Base-by-base conservation (phyloP, 192 early-diverging fungal species). In the Backusella circina region DNA sequence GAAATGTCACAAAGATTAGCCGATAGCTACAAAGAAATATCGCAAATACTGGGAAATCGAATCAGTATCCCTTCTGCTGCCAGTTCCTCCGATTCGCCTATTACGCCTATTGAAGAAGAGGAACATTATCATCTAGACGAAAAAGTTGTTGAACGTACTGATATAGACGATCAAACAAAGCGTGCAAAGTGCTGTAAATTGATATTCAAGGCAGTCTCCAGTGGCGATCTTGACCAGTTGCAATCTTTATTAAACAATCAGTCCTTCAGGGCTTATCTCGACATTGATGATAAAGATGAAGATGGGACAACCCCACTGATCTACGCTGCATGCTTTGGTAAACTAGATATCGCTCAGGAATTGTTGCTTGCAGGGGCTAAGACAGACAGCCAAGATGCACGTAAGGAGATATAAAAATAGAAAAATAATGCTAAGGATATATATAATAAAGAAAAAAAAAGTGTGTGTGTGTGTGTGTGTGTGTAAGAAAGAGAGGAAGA, bases 281-380 rank as follows among this genome's bases (percentile, higher is more conserved):
- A 93, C 80, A 84, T 97, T 35, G 86, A 98, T 80, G 88, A 84
- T 16, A 88, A 88, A 67, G 97, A 98, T 80, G 92, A 93, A 70
- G 93, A 95, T 74, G 97, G 96, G 30, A 92, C 90, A 44, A 95
- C 93, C 12, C 92, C 94, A 23, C 85, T 98, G 51, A 94, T 95
- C 72, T 96, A 94, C 74, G 93, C 96, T 2, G 88, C 93, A 32
- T 95, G 94, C 70, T 96, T 97, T 88, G 95, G 94, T 36, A 90
- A 95, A 74, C 70, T 85, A 15, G 86, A 92, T 61, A 88, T 96
- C 81, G 90, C 87, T 23, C 85, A 85, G 71, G 82, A 90, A 70
- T 84, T 98, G 37, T 79, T 98, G 21, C 82, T 85, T 70, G 86
- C 90, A 70, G 94, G 94, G 33, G 94, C 93, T n/a, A 82, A 85